A percentile compares a stretch with the other conserved stretches of the same genome.
Evolutionary conservation across 2,329 filamentous ascomycete genomes (phyloP).

Genomic region (Ophiosphaerella narmari): DNA sequence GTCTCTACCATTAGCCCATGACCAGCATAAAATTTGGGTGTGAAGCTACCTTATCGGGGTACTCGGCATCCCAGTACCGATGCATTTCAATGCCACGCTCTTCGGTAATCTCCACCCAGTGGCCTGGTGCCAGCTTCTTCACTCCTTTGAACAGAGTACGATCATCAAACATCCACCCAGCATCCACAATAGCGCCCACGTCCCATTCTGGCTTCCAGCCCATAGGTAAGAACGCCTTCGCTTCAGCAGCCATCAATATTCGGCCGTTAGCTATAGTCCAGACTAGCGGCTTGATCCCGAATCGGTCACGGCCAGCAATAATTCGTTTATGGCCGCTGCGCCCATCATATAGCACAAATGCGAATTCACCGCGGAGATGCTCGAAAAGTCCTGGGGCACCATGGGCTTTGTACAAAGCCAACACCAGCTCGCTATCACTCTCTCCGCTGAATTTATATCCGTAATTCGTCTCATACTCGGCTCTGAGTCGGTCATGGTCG

Average conservation of each 20-base stretch:
- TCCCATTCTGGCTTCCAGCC: constrained; percentile 60
- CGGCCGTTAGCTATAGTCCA: constrained; percentile 50
- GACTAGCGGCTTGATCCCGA: constrained; percentile 62
- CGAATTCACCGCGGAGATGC: constrained; percentile 60
- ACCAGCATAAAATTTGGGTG: too few relatives aligned
- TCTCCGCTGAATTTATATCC: constrained; percentile 52
- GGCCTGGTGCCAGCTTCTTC: constrained; percentile 49
- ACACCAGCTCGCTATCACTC: constrained; percentile 58
- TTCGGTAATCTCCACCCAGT: constrained; percentile 4
- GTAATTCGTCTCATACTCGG: constrained; percentile 30
- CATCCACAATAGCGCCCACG: constrained; percentile 50
- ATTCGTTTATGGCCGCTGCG: constrained; percentile 34
- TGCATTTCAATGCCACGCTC: too few relatives aligned
- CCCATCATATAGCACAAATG: constrained; percentile 57
- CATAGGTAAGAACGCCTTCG: constrained; percentile 57
- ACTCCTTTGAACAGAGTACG: constrained; percentile 58
- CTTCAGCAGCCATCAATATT: constrained; percentile 58
- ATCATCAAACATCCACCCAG: constrained; percentile 51
- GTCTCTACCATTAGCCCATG: too few relatives aligned
- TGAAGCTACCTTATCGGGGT: too few relatives aligned
- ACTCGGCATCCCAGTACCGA: too few relatives aligned
- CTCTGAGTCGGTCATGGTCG: constrained; percentile 54
- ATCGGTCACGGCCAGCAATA: constrained; percentile 59
- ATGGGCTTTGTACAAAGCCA: constrained; percentile 53
- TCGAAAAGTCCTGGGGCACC: constrained; percentile 50